These are phyloP conservation scores for Agaricales sp. DNA, from an alignment of 1,284 basidiomycete species.

Conservation along the genomic window DNA sequence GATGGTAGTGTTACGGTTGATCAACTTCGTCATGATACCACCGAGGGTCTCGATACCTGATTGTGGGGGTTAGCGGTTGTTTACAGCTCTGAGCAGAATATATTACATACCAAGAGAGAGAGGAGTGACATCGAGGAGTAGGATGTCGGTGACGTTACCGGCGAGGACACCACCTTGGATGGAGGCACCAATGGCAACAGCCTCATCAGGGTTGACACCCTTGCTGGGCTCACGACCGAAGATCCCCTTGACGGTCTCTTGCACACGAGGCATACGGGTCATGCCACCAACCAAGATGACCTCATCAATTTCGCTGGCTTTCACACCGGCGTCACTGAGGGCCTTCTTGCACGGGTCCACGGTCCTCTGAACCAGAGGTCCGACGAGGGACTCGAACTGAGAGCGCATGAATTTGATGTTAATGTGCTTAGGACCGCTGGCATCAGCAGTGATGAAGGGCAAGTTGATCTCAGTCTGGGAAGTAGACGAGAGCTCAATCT, in stretches of 20 bases:
- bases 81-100: neutral
- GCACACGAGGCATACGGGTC: slow-evolving; percentile 95
- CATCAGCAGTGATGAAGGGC: slow-evolving; percentile 95
- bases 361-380: slow-evolving; percentile 79
- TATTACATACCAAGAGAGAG: slow-evolving; percentile 67
- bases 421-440: slow-evolving; percentile 93
- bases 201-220: slow-evolving; percentile 97
- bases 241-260: slow-evolving; percentile 83
- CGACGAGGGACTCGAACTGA: slow-evolving; percentile 84
- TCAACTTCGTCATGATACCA: slow-evolving; percentile 96
- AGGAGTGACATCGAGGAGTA: slow-evolving; percentile 94
- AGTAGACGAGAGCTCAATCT: slow-evolving; percentile 94
- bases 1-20: slow-evolving; percentile 96
- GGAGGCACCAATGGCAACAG: slow-evolving; percentile 87
- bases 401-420: slow-evolving; percentile 84
- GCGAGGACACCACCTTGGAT: slow-evolving; percentile 95
- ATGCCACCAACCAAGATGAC: slow-evolving; percentile 98
- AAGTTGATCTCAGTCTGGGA: slow-evolving; percentile 93
- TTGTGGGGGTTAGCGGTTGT: slow-evolving; percentile 4
- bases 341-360: slow-evolving; percentile 99
- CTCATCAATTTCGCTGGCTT: slow-evolving; percentile 88
- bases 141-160: slow-evolving; percentile 93
- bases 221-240: slow-evolving; percentile 96
- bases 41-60: slow-evolving; percentile 90
- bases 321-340: slow-evolving; percentile 83